phyloP scores from a whole-genome alignment of 2,329 filamentous ascomycete genomes.

The Stromatinia cepivora region DNA sequence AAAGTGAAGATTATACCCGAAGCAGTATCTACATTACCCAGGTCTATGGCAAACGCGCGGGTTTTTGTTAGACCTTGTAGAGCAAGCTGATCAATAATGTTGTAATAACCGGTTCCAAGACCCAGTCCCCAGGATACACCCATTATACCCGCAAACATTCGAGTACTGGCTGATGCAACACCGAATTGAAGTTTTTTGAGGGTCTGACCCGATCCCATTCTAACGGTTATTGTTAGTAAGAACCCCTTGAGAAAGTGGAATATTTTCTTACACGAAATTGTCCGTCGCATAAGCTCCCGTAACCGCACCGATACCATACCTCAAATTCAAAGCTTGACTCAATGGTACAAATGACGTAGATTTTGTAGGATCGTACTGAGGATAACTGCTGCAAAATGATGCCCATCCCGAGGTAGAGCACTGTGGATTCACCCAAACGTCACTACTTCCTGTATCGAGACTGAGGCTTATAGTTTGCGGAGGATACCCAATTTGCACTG shows the following conservation, averaged over 20 bases:
- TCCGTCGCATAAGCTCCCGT: slow-evolving; percentile 18
- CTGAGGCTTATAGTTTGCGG: slow-evolving; percentile 12
- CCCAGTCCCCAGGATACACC: slow-evolving; percentile 20
- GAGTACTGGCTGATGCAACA: slow-evolving; percentile 11
- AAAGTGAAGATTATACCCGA: slow-evolving; percentile 18
- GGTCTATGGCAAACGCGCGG: slow-evolving; percentile 31
- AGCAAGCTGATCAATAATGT: slow-evolving; percentile 27
- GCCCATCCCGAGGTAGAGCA: slow-evolving; percentile 23
- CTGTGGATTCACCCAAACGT: slow-evolving; percentile 20
- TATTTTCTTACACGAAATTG: slow-evolving; percentile 11
- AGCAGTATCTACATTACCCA: slow-evolving; percentile 27
- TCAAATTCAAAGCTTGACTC: slow-evolving; percentile 5
- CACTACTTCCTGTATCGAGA: slow-evolving; percentile 21
- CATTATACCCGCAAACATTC: slow-evolving; percentile 25
- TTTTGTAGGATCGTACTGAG: slow-evolving; percentile 14
- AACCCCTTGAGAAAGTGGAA: not conserved
- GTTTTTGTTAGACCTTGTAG: slow-evolving; percentile 29
- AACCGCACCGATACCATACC: slow-evolving; percentile 15
- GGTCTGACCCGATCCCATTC: slow-evolving; percentile 15
- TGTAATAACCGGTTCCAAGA: slow-evolving; percentile 26
- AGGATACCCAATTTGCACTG: slow-evolving; percentile 21
- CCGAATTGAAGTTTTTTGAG: slow-evolving; percentile 25
- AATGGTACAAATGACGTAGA: slow-evolving; percentile 5
- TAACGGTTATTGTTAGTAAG: not conserved
- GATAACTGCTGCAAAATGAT: slow-evolving; percentile 11